Conservation (phyloP, 2,329 filamentous ascomycete genomes). For the Exophiala bonariae region DNA sequence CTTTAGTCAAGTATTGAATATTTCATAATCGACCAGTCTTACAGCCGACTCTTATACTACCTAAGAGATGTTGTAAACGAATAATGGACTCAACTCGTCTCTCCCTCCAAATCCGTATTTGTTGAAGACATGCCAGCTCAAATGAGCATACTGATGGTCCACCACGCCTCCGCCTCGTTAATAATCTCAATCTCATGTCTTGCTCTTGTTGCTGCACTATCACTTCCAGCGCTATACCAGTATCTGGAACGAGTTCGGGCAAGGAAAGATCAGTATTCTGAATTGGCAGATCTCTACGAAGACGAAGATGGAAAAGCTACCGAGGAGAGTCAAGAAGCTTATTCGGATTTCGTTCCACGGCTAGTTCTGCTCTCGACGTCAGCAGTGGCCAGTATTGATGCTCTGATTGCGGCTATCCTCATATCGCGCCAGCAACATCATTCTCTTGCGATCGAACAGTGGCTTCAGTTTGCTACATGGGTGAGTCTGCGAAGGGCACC, state of each 20-base stretch:
- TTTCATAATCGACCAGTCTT: background rate
- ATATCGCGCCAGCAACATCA: slow-evolving; percentile 41
- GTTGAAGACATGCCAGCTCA: background rate
- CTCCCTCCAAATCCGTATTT: background rate
- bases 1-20: slow-evolving; percentile 1
- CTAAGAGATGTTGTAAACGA: background rate
- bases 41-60: background rate
- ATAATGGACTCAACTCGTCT: background rate
- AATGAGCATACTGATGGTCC: slow-evolving; percentile 4
- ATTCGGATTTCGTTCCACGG: slow-evolving; percentile 62
- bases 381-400: slow-evolving; percentile 54
- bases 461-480: slow-evolving; percentile 63
- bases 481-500: slow-evolving; percentile 46
- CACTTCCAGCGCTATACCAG: slow-evolving; percentile 16
- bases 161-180: slow-evolving; percentile 16
- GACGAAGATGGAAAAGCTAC: slow-evolving; percentile 71
- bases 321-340: slow-evolving; percentile 61
- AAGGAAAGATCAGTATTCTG: slow-evolving; percentile 17
- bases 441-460: slow-evolving; percentile 55
- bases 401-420: slow-evolving; percentile 58
- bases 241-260: slow-evolving; percentile 8
- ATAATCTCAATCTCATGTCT: slow-evolving; percentile 22
- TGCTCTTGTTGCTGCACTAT: slow-evolving; percentile 16
- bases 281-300: slow-evolving; percentile 54
- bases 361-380: slow-evolving; percentile 56